Evolutionary conservation across 768 basidiomycete species (phyloP).

Genomic region (Tylopilus plumbeoviolaceoides): DNA sequence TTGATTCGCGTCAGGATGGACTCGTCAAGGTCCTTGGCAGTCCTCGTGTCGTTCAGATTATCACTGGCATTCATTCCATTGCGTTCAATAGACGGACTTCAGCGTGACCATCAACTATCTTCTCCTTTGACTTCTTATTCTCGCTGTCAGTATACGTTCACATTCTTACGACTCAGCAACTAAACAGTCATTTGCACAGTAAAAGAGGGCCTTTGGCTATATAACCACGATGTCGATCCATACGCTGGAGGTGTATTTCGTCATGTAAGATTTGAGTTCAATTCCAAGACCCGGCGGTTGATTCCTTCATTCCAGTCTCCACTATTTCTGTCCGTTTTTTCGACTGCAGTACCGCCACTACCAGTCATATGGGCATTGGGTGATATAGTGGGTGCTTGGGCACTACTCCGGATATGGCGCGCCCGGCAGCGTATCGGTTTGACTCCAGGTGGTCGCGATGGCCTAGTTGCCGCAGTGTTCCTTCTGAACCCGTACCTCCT

Average conservation of each 20-base stretch:
- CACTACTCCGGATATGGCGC: constrained; percentile 65
- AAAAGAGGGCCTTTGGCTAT: constrained; percentile 84
- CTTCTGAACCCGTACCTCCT: constrained; percentile 88
- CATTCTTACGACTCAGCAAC: neutral
- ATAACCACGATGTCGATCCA: constrained; percentile 72
- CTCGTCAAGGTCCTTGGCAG: constrained; percentile 30
- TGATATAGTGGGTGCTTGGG: constrained; percentile 67
- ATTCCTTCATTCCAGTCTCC: constrained; percentile 56
- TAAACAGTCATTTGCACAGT: constrained; percentile 44
- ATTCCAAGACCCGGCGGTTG: neutral
- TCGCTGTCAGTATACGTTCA: constrained; percentile 51
- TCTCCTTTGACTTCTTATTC: constrained; percentile 79
- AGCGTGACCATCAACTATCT: constrained; percentile 70
- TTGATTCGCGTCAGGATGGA: no score
- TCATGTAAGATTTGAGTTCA: constrained; percentile 55
- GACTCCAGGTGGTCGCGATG: constrained; percentile 44
- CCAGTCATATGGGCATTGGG: constrained; percentile 66
- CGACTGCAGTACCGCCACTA: constrained; percentile 58
- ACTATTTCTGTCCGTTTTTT: constrained; percentile 70
- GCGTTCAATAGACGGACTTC: constrained; percentile 40
- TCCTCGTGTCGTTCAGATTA: constrained; percentile 46
- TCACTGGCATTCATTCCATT: constrained; percentile 50
- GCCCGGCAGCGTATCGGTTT: constrained; percentile 49
- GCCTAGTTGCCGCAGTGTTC: constrained; percentile 62
- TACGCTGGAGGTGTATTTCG: constrained; percentile 84